phyloP scores from a whole-genome alignment of 345 rosid genomes.

The Populus euphratica region DNA sequence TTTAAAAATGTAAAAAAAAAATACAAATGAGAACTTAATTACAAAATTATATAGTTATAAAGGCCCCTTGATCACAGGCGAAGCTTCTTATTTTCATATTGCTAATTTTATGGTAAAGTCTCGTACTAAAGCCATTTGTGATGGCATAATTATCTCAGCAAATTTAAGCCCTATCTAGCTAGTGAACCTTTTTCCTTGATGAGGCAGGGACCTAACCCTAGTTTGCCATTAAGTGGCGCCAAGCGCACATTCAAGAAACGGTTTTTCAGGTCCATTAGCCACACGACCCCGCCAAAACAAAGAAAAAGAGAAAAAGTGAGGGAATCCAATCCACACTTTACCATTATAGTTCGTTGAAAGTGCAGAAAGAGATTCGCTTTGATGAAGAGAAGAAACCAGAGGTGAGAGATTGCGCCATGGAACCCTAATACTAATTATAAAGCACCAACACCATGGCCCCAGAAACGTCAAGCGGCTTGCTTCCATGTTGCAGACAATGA shows the following conservation, averaged over 20 bases:
- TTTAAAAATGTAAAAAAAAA: too few relatives aligned
- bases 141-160: not conserved
- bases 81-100: too few relatives aligned
- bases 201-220: too few relatives aligned
- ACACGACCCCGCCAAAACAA: slow-evolving; percentile 3
- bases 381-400: not conserved
- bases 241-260: not conserved
- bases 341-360: not conserved
- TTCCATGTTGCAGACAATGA: not conserved
- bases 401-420: not conserved
- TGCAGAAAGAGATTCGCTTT: not conserved
- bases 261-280: not conserved
- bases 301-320: not conserved
- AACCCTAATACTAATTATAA: not conserved
- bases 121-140: not conserved
- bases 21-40: too few relatives aligned
- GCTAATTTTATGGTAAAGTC: not conserved
- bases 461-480: not conserved
- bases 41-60: too few relatives aligned
- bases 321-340: slow-evolving; percentile 1
- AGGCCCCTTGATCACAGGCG: too few relatives aligned
- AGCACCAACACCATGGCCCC: slow-evolving; percentile 9
- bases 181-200: too few relatives aligned
- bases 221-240: not conserved
- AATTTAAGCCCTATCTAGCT: too few relatives aligned